phyloP scores from a whole-genome alignment of 371 early-diverging fungal species.

The Mucor circinelloides region DNA sequence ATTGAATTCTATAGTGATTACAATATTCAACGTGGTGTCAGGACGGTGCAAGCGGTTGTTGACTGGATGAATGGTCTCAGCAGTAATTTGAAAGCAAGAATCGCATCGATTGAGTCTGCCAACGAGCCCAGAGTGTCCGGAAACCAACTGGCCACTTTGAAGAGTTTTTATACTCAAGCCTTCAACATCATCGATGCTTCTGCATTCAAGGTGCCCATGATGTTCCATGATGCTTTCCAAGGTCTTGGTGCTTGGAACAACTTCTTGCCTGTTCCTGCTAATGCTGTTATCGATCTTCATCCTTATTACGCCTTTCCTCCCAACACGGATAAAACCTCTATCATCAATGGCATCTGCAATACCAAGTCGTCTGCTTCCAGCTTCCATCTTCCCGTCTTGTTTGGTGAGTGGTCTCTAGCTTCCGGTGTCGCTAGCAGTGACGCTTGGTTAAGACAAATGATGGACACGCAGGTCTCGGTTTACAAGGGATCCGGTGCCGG shows the following conservation, averaged over 20 bases:
- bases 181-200: slow-evolving; percentile 23
- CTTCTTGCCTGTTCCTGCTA: slow-evolving; percentile 31
- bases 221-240: slow-evolving; percentile 38
- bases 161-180: slow-evolving; percentile 26
- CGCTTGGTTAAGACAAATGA: slow-evolving; percentile 8
- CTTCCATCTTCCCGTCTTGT: slow-evolving; percentile 35
- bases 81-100: slow-evolving; percentile 9
- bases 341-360: slow-evolving; percentile 22
- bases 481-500: slow-evolving; percentile 25
- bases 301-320: slow-evolving; percentile 40
- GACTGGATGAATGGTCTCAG: slow-evolving; percentile 36
- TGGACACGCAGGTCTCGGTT: slow-evolving; percentile 18
- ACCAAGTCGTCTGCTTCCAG: neutral
- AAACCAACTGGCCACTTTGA: slow-evolving; percentile 9
- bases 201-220: slow-evolving; percentile 33
- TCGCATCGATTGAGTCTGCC: slow-evolving; percentile 30
- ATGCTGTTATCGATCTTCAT: slow-evolving; percentile 39
- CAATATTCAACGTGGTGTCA: slow-evolving; percentile 27
- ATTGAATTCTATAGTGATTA: slow-evolving; percentile 26
- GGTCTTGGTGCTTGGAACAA: slow-evolving; percentile 26
- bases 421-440: slow-evolving; percentile 16
- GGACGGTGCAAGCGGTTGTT: slow-evolving; percentile 30
- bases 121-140: slow-evolving; percentile 28
- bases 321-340: neutral
- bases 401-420: slow-evolving; percentile 36